These are phyloP conservation scores for Vanrija humicola DNA, from an alignment of 1,284 basidiomycete species.

Conservation along the genomic window DNA sequence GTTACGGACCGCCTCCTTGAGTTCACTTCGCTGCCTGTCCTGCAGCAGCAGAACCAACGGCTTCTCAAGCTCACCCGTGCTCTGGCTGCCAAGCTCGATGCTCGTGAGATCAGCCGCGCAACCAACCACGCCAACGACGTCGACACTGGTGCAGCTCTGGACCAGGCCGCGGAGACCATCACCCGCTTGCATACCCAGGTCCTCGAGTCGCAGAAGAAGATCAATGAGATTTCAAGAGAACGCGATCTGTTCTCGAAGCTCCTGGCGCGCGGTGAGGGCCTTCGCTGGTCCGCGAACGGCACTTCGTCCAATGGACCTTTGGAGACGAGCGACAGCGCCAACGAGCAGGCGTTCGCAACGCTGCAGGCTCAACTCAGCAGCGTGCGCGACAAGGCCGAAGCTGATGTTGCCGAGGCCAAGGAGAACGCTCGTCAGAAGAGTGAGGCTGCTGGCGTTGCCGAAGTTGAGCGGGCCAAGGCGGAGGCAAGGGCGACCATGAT, in stretches of 20 bases:
- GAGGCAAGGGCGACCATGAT: constrained; percentile 70
- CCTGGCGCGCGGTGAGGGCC: constrained; percentile 51
- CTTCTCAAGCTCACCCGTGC: constrained; percentile 78
- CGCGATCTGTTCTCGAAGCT: constrained; percentile 78
- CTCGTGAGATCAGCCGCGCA: constrained; percentile 64
- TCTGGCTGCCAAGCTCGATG: constrained; percentile 71
- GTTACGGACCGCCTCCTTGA: constrained; percentile 87
- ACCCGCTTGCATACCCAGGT: constrained; percentile 72
- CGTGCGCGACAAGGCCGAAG: constrained; percentile 59
- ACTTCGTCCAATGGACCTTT: constrained; percentile 13
- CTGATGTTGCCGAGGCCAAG: constrained; percentile 68
- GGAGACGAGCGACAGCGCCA: constrained; percentile 13
- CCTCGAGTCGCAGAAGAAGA: constrained; percentile 62
- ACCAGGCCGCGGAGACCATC: constrained; percentile 82
- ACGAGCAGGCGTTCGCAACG: constrained; percentile 24
- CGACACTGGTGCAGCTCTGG: constrained; percentile 62
- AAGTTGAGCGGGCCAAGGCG: constrained; percentile 69
- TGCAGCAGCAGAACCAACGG: constrained; percentile 84
- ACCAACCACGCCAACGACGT: constrained; percentile 55
- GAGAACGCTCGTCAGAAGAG: constrained; percentile 62
- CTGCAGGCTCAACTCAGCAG: constrained; percentile 57
- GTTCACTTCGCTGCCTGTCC: constrained; percentile 71
- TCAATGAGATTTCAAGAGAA: constrained; percentile 78
- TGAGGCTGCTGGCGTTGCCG: constrained; percentile 63
- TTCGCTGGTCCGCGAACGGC: constrained; percentile 26